Base-by-base conservation (phyloP, 2,329 filamentous ascomycete genomes). In the Penicillium sp. region DNA sequence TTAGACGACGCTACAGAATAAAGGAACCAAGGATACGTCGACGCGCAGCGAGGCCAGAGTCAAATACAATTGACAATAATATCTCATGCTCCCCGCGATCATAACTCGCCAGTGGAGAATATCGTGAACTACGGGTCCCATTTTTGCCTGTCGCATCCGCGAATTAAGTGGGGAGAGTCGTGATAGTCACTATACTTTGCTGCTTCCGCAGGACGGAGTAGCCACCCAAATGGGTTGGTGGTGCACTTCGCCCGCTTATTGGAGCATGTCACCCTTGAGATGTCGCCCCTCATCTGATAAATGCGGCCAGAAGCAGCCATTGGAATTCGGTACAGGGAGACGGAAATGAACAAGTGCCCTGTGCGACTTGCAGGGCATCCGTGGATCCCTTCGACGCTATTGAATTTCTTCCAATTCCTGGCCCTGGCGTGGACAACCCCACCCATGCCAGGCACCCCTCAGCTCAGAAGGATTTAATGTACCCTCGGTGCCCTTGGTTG, bases 351-450 rank as follows among this genome's bases (percentile, higher is more conserved):
- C 29, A 50, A 57, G 54, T 15, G 54, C 19, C 26, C 45, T 41
- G 54, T 49, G 35, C 56, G 5, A 51, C n/a, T 21, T 26, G 23
- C 9, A 30, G 9, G 23, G 19, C 41, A 60, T 55, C 57, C 57
- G 41, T 60, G 50, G 57, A 52, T 52, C 56, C 41, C 23, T 19
- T 29, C 41, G 54, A 19, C 50, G 21, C 49, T 60, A 60, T 60
- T 50, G 58, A 48, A 30, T 35, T 58, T 50, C 51, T 31, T 55
- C 51, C 31, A 53, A 49, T 49, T 41, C 51, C 51, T n/a, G 17
- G 50, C 44, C 50, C 44, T 54, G 44, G 7, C 26, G 23, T 38
- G 7, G 15, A 26, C 23, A 47, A 35, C 17, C 41, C 53, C 31
- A 46, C 45, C 26, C 44, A 56, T 56, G 30, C 21, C 59, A 56